Evolutionary conservation across 2,329 filamentous ascomycete species (phyloP), one percentile per base, ranked within the genome.

Genomic region (Arthrobotrys pseudoclavata): DNA sequence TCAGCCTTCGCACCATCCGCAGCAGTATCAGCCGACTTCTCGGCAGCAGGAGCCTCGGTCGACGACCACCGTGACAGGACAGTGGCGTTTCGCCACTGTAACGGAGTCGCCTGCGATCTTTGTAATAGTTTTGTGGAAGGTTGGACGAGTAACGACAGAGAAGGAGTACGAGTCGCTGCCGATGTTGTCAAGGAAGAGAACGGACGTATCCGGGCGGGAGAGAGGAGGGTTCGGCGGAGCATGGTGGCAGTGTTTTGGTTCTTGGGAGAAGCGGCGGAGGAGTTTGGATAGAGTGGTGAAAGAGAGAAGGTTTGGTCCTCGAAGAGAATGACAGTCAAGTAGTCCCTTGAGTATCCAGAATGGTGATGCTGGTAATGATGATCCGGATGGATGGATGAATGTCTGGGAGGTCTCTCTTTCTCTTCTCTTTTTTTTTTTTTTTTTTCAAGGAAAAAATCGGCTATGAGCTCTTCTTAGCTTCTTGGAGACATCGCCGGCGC

Each of bases 1-100:
- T 84, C 52, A 9, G 57, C 18, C 45, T 83, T 81, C 76, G 85
- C 84, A 63, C 83, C 84, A 79, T 85, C 52, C 13, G 72, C 64
- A n/a, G 52, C 6, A 22, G 84, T 82, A 40, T 84, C 81, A 82
- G 83, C 80, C 45, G 80, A 76, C 31, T 80, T 81, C 50, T 83
- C 83, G 24, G 79, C 75, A 50, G 83, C 34, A 45, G 42, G 20
- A 37, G 67, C 34, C 20, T 77, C 74, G 15, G 74, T 77, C 47
- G 74, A 77, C 61, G 74, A 77, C 74, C 74, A 77, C 12, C 74
- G 52, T 9, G 74, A 69, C 7, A 66, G 60, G 42, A 67, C 74
- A 18, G 61, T 70, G 24, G 74, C 67, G 26, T 67, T 77, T 42
- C 74, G 74, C 74, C 74, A 77, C 63, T 77, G 72, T 70, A 77